Percentiles rank a stretch among this genome's conserved stretches.
Evolutionary conservation across 306 rosid genomes (phyloP).

Genomic region (Rubus parviflorus): DNA sequence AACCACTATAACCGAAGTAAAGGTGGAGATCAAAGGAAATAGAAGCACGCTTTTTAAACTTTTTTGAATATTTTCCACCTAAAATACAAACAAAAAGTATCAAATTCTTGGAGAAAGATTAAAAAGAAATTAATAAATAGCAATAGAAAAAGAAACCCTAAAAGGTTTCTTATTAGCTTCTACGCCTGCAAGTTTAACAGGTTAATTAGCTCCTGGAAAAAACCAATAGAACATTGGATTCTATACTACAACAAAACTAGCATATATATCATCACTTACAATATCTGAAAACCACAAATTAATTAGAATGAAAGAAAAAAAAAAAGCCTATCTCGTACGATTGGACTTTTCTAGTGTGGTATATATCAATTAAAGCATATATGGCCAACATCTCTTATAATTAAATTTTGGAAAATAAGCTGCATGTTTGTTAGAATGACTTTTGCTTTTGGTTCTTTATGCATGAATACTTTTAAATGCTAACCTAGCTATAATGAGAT

Average conservation of each 20-base stretch:
- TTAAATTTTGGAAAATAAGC: not conserved
- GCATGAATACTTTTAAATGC: conserved; percentile 2
- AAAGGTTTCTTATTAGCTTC: not conserved
- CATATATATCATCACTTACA: no score
- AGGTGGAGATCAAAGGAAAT: conserved; percentile 15
- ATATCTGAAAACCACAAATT: no score
- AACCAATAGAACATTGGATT: not conserved
- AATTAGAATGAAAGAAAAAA: no score
- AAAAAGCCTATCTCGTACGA: not conserved
- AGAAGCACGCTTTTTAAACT: conserved; percentile 11
- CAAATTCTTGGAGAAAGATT: not conserved
- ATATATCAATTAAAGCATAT: not conserved
- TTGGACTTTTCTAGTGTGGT: not conserved
- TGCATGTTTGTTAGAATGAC: not conserved
- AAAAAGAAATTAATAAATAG: not conserved
- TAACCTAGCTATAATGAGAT: not conserved
- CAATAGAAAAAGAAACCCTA: not conserved
- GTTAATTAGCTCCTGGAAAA: not conserved
- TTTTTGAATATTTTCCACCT: not conserved
- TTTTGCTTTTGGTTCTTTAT: not conserved
- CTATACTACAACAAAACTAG: not conserved
- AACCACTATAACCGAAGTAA: conserved; percentile 74
- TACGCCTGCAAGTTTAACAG: not conserved
- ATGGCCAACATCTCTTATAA: not conserved
- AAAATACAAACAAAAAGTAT: conserved; percentile 3